Evolutionary conservation across 768 basidiomycete genomes (phyloP), one percentile per base, ranked within the genome.

Genomic region (Psilocybe cubensis): DNA sequence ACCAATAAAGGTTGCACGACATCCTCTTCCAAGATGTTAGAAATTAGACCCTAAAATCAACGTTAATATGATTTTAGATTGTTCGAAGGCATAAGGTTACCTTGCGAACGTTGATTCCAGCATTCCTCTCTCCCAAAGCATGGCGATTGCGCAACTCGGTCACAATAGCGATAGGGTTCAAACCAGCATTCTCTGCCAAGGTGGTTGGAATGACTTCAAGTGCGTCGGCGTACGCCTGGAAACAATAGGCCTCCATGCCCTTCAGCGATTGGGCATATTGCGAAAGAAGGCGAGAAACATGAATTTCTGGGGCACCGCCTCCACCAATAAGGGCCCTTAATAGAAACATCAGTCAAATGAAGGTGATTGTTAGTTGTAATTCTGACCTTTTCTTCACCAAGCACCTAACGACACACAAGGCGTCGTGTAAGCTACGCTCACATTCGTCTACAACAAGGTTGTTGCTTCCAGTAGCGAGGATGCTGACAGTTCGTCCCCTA

Each of bases 161-260:
- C 53, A 99, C 96, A 69, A 99, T 98, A 6, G 94, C 89, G 63
- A 99, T 98, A 5, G 97, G 94, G 74, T 98, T 97, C 56, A 99
- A 80, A 41, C 97, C 97, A 21, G 97, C 97, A 70, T 99, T 99
- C 76, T 99, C 97, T 23, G 97, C 97, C 20, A 99, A 81, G 0
- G 97, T 99, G 2, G 90, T 96, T 3, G 97, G 97, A 60, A 99
- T 98, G 60, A 98, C 92, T 73, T 98, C 97, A 47, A 99, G 82
- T 1, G 97, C 95, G 67, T 98, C 96, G 25, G 97, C 96, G 68
- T 94, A 99, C 3, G 95, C 96, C 66, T 97, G 93, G 87, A 98
- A 97, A 74, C 97, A 98, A 74, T 98, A 98, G 8, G 96, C 93
- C 73, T 98, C 96, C 90, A 98, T 98, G 47, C 97, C 96, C 73